Percentiles rank a stretch among this genome's conserved stretches.
phyloP scores from a whole-genome alignment of 2,329 filamentous ascomycete species.

The Tolypocladium cylindrosporum region DNA sequence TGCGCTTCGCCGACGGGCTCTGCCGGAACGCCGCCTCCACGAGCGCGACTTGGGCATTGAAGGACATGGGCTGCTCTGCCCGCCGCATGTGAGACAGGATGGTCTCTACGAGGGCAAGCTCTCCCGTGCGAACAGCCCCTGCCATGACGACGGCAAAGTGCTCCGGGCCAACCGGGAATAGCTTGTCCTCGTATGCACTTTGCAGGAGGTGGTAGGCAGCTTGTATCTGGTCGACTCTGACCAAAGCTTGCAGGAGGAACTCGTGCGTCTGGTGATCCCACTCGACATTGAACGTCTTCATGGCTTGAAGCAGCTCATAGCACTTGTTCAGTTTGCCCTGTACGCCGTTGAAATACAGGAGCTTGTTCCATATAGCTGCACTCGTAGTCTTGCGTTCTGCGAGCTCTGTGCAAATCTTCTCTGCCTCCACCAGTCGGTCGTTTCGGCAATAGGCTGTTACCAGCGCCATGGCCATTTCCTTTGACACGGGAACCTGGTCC shows the following conservation, averaged over 20 bases:
- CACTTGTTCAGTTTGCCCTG: slow-evolving; percentile 42
- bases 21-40: slow-evolving; percentile 26
- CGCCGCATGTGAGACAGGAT: slow-evolving; percentile 33
- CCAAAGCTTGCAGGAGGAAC: slow-evolving; percentile 37
- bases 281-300: slow-evolving; percentile 34
- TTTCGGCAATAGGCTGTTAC: slow-evolving; percentile 55
- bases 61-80: slow-evolving; percentile 29
- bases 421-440: slow-evolving; percentile 23
- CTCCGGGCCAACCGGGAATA: slow-evolving; percentile 34
- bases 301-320: slow-evolving; percentile 36
- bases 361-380: slow-evolving; percentile 66
- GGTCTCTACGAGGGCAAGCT: slow-evolving; percentile 29
- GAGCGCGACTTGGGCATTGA: slow-evolving; percentile 31
- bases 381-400: slow-evolving; percentile 38
- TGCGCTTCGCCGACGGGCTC: slow-evolving; percentile 13
- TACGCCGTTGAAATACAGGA: slow-evolving; percentile 61
- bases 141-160: slow-evolving; percentile 46
- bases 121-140: slow-evolving; percentile 34
- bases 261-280: slow-evolving; percentile 42
- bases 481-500: slow-evolving; percentile 37
- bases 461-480: slow-evolving; percentile 52
- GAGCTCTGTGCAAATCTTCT: slow-evolving; percentile 35
- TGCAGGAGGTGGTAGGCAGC: slow-evolving; percentile 39
- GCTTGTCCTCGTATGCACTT: slow-evolving; percentile 28
- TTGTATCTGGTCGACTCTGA: slow-evolving; percentile 37